Base-by-base conservation (phyloP, 139 green algal genomes). In the Micromonas pusilla region DNA sequence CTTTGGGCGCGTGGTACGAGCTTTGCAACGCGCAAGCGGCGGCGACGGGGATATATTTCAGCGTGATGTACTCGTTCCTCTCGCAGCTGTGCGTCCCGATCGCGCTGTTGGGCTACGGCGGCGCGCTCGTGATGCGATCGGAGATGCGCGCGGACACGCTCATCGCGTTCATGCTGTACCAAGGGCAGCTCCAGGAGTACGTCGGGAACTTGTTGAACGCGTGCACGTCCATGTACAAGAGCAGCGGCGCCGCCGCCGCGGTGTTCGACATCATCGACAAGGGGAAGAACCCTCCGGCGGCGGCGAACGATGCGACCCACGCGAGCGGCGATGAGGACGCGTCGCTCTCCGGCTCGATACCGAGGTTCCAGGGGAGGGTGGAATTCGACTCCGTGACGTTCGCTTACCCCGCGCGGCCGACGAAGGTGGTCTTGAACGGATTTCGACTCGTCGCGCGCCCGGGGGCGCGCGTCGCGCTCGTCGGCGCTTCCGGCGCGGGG, bases 381-480 rank as follows among this genome's bases (percentile, higher is more conserved):
- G 45, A 57, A n/a, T n/a, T n/a, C n/a, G n/a, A 16, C 45, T 57
- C 9, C 45, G 45, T 16, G 45, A 57, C 16, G 45, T 57, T 57
- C 45, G 16, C 45, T 57, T 57, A 57, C 16, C 45, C 45, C 16
- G 45, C 45, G 45, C 9, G 45, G 45, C 45, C 45, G 9, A 16
- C 32, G 13, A 23, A 23, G 19, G 52, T 52, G 36, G 71, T 76
- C 26, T 78, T 86, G 78, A 81, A 88, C 70, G 86, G 78, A 5
- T 70, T 96, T 19, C 85, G 75, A 0, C 84, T 97, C 32, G 64
- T 28, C 0, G 88, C 96, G 28, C 88, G 88, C 5, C 86, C 91
- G 2, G 94, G 94, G 53, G 93, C 76, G 68, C 92, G 83, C 80
- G 91, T 92, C 66, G 94, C 93, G 0, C 72, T 97, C 1, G 94